Evolutionary conservation across 768 basidiomycete species (phyloP), one percentile per base, ranked within the genome.

Genomic region (Podaxis mareebaensis): DNA sequence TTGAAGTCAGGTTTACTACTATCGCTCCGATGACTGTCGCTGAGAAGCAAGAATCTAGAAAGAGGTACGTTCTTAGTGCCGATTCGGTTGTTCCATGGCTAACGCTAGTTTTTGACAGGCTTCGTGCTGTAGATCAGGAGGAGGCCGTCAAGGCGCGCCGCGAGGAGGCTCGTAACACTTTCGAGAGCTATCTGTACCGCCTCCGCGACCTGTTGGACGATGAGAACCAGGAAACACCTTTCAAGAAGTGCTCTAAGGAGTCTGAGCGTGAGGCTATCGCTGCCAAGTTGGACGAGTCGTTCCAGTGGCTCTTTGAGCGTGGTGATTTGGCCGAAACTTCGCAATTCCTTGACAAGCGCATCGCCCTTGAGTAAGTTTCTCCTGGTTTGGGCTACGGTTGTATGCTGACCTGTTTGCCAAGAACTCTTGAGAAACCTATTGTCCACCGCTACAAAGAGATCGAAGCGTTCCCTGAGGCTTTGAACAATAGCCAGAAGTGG

Each of bases 151-250:
- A 93, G 73, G 81, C 80, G 36, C 85, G 86, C 58, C 88, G 88
- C 36, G 96, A 96, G 69, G 97, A 99, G 73, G 93, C 94, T 2
- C 83, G 90, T 33, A 99, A 99, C 75, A 81, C 84, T 26, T 85
- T 99, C 57, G 97, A 99, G 75, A 86, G 90, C 36, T 97, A 97
- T 72, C 76, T 99, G n/a, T 99, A 99, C 78, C 85, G 89, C 64
- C 76, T 97, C 38, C 88, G 93, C 22, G 95, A 95, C 70, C 80
- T 96, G 10, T 79, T 98, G 33, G 82, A 85, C 33, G 87, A 90
- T 42, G 83, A 85, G 11, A 84, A 85, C 67, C 68, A 76, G 4
- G 83, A 86, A 7, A 85, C 89, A 6, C 91, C 93, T 2, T 92
- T 99, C 77, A 86, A 87, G 74, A 90, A 92, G 70, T 96, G 90